Evolutionary conservation across 1,284 basidiomycete species (phyloP), one percentile per base, ranked within the genome.

Genomic region (Earliella scabrosa): DNA sequence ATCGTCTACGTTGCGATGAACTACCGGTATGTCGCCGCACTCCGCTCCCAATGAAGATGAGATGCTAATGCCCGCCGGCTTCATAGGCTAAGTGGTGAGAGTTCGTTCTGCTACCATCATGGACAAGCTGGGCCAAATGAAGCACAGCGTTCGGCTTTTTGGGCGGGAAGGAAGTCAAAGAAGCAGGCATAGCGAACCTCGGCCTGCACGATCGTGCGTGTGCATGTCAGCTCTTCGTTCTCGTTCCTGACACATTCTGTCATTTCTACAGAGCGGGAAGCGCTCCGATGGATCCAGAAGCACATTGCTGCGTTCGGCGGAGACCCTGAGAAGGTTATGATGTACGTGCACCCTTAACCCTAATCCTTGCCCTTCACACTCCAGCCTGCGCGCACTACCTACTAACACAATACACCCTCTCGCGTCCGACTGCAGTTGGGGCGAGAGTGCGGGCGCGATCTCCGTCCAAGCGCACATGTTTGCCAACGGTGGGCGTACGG

Each of bases 141-240:
- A 14, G n/a, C 29, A 14, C n/a, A 76, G 71, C 72, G 0, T 77
- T 75, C 57, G 82, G 82, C 0, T 84, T 84, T 63, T 60, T 82
- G 38, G 77, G 75, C 5, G 73, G 82, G n/a, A 63, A 78, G 52
- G 78, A 84, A 62, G 75, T 81, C 20, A 75, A 76, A 45, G 75
- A 71, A 10, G 82, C 78, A 8, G 80, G 80, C 2, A 69, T 82
- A 1, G 77, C 77, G 1, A 85, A 86, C 62, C 65, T 82, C 3
- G 85, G 85, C 5, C 66, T 85, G 4, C 75, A 74, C 45, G 81
- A 83, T 61, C 81, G 81, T 82, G n/a, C n/a, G n/a, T n/a, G n/a
- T n/a, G n/a, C n/a, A 59, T 59, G 78, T 70, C 2, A 41, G 31
- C 13, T 7, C 21, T 14, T 21, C 16, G 9, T 20, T n/a, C 14